Evolutionary conservation across 768 basidiomycete species (phyloP), one percentile per base, ranked within the genome.

Genomic region (Termitomyces sp.): DNA sequence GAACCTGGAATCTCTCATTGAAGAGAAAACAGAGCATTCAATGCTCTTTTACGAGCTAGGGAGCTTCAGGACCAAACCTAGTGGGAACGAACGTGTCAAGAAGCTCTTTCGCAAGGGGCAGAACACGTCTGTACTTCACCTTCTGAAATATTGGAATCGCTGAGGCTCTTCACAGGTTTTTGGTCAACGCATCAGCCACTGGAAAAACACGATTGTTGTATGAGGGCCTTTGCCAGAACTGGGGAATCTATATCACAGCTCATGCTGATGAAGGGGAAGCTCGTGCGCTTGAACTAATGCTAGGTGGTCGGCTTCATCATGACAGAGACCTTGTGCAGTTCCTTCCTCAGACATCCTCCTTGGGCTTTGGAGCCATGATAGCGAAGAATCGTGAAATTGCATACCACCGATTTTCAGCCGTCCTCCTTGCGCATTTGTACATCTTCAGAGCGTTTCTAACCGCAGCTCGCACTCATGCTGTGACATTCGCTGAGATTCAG

Each of bases 31-130:
- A 9, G 10, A 9, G 26, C 30, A 12, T 33, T n/a, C 16, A 2
- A 55, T 55, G 54, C 54, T 55, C 6, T 55, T 46, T 20, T 38
- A 55, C 18, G 54, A 55, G 12, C 32, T 55, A 26, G 54, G 54
- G 6, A 24, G 54, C n/a, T 55, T 55, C 14, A 24, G 10, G 18
- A 9, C 36, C 1, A 18, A 47, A 2, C 6, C 44, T 1, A 9
- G 16, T 6, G 10, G 30, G 20, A 47, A 47, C 33, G 9, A 47
- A 36, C 54, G 54, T 9, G 16, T 55, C 13, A 45, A 28, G 12
- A 36, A 20, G 1, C 24, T 55, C 0, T 55, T 55, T 20, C 4
- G 16, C 13, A 55, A 40, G 12, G 45, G 45, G n/a, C 33, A 28
- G 35, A 38, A 55, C 14, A 55, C 54, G 54, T 55, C 3, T n/a